phyloP scores from a whole-genome alignment of 164 flowering plant genomes.

The Liriodendron chinense region DNA sequence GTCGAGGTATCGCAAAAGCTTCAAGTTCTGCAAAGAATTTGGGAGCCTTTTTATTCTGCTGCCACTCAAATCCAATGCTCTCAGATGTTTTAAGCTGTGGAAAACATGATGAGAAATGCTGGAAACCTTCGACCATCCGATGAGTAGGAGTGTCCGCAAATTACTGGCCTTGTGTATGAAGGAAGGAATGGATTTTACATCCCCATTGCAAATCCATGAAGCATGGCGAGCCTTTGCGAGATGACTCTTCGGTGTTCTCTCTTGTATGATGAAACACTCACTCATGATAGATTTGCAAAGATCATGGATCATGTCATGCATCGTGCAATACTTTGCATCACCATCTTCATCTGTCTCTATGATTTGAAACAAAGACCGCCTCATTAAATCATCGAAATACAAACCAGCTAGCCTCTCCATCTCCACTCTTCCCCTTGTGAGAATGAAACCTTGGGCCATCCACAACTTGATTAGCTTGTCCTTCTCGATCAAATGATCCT shows the following conservation, averaged over 20 bases:
- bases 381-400: conserved; percentile 13
- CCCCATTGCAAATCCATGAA: background rate
- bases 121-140: too few relatives aligned
- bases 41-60: background rate
- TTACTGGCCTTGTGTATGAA: background rate
- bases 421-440: background rate
- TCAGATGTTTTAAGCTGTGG: too few relatives aligned
- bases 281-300: background rate
- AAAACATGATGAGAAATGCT: too few relatives aligned
- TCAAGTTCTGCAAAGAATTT: conserved; percentile 1
- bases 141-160: conserved; percentile 2
- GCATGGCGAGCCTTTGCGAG: background rate
- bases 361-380: conserved; percentile 8
- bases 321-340: background rate
- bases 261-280: background rate
- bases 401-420: conserved; percentile 11
- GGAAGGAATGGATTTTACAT: background rate
- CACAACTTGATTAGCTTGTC: conserved; percentile 8
- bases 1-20: conserved; percentile 12
- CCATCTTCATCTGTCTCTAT: background rate
- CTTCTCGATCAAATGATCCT: background rate
- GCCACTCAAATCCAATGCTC: background rate
- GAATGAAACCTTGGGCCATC: conserved; percentile 16
- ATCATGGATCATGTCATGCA: conserved; percentile 15
- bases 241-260: background rate